phyloP scores from a whole-genome alignment of 1,284 basidiomycete genomes.

The Microbotryum silenes-acaulis region DNA sequence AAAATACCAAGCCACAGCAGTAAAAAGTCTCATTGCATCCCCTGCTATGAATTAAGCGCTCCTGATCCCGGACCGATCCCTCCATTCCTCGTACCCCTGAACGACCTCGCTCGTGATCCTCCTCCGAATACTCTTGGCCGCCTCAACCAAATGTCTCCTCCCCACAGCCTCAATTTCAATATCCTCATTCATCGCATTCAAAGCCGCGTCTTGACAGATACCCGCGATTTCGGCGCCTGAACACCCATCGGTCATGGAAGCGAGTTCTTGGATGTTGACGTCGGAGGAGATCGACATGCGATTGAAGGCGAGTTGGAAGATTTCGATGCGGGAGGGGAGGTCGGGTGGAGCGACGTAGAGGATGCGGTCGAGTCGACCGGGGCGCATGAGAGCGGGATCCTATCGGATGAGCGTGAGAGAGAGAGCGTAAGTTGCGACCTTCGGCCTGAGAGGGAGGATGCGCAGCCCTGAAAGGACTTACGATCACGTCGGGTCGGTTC shows the following conservation, averaged over 20 bases:
- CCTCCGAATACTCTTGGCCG: constrained; percentile 62
- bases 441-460: background rate
- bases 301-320: constrained; percentile 65
- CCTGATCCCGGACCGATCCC: constrained; percentile 40
- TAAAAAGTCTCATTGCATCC: background rate
- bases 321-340: constrained; percentile 66
- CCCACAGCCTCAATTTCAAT: constrained; percentile 62
- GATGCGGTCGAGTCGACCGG: constrained; percentile 90
- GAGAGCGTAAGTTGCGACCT: background rate
- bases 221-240: constrained; percentile 91
- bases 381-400: constrained; percentile 91
- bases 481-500: constrained; percentile 87
- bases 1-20: background rate
- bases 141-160: constrained; percentile 63
- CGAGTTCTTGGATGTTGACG: constrained; percentile 63
- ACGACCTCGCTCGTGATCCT: constrained; percentile 83
- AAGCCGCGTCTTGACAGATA: constrained; percentile 91
- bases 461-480: constrained; percentile 44
- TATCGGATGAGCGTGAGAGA: constrained; percentile 38
- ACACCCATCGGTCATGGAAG: constrained; percentile 74
- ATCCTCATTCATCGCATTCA: constrained; percentile 79
- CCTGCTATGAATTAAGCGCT: constrained; percentile 15
- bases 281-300: constrained; percentile 71
- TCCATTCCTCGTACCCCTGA: constrained; percentile 57
- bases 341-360: constrained; percentile 92